A percentile compares a stretch with the other conserved stretches of the same genome.
These are phyloP conservation scores for Albatrellus sp. DNA, from an alignment of 1,284 basidiomycete genomes.

Conservation along the genomic window DNA sequence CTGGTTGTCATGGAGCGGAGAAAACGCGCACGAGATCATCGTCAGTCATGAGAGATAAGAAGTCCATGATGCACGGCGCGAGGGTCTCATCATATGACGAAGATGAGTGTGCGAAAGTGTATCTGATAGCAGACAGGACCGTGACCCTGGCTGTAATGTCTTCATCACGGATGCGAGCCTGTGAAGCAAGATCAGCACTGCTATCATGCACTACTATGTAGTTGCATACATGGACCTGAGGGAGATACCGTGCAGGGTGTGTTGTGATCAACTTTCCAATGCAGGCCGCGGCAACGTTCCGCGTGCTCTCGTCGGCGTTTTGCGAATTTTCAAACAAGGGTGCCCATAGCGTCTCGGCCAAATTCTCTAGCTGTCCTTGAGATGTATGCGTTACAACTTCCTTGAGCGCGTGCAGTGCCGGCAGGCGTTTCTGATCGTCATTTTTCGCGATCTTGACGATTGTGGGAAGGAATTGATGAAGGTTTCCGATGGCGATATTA, in stretches of 20 bases:
- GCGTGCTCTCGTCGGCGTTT: slow-evolving; percentile 78
- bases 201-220: neutral
- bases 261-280: slow-evolving; percentile 91
- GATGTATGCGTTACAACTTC: slow-evolving; percentile 93
- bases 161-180: slow-evolving; percentile 59
- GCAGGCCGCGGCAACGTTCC: slow-evolving; percentile 94
- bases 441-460: slow-evolving; percentile 76
- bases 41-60: slow-evolving; percentile 82
- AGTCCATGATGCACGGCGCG: slow-evolving; percentile 78
- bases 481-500: slow-evolving; percentile 89
- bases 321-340: slow-evolving; percentile 82
- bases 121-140: slow-evolving; percentile 88
- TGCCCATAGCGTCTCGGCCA: slow-evolving; percentile 83
- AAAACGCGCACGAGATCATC: slow-evolving; percentile 56
- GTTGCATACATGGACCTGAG: slow-evolving; percentile 71
- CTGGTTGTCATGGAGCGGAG: neutral
- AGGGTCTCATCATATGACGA: slow-evolving; percentile 82
- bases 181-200: slow-evolving; percentile 4
- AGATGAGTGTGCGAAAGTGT: slow-evolving; percentile 86
- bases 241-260: slow-evolving; percentile 80
- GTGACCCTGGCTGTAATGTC: slow-evolving; percentile 73
- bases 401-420: slow-evolving; percentile 87
- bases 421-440: slow-evolving; percentile 66
- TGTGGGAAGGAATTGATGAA: slow-evolving; percentile 73
- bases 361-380: slow-evolving; percentile 66